Percentiles rank a stretch among this genome's conserved stretches.
Evolutionary conservation across 352 stramenopile species (phyloP).

Genomic region (Blastocystis sp.): DNA sequence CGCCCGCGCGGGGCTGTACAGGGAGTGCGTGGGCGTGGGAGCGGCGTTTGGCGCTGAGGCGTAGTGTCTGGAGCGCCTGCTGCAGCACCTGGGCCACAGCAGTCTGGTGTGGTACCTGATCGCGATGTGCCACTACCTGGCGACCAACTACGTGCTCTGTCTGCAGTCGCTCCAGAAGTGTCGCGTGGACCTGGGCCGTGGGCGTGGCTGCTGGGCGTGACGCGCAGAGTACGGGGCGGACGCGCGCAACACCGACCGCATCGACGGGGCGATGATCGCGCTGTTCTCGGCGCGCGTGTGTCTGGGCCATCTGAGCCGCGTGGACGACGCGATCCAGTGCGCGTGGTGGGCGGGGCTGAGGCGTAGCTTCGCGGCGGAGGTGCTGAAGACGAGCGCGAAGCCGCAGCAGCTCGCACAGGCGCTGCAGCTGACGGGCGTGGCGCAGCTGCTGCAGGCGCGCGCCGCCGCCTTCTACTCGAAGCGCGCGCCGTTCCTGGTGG

Average conservation of each 20-base stretch:
- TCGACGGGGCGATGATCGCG: not conserved
- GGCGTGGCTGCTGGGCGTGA: not conserved
- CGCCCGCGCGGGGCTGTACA: not conserved
- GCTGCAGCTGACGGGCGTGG: not conserved
- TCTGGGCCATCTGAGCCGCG: conserved; percentile 24
- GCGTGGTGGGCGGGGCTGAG: too few relatives aligned
- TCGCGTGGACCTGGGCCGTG: not conserved
- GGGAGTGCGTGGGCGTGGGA: not conserved
- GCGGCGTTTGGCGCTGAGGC: not conserved
- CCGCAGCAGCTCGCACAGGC: not conserved
- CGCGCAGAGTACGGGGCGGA: not conserved
- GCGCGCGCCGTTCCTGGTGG: not conserved
- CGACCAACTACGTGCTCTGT: conserved; percentile 10
- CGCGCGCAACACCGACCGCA: not conserved
- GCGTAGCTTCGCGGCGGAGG: not conserved
- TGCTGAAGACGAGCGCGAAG: not conserved
- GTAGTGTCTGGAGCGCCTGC: conserved; percentile 16
- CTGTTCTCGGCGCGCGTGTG: conserved; percentile 30
- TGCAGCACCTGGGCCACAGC: conserved; percentile 9
- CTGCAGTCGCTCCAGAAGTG: conserved; percentile 23
- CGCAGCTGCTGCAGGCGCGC: not conserved
- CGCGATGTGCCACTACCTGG: not conserved
- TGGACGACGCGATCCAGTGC: conserved; percentile 19
- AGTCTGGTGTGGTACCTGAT: conserved; percentile 36
- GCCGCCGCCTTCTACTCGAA: not conserved